These are phyloP conservation scores for Hypoxylon rickii DNA, from an alignment of 495 filamentous ascomycete genomes.

Conservation along the genomic window DNA sequence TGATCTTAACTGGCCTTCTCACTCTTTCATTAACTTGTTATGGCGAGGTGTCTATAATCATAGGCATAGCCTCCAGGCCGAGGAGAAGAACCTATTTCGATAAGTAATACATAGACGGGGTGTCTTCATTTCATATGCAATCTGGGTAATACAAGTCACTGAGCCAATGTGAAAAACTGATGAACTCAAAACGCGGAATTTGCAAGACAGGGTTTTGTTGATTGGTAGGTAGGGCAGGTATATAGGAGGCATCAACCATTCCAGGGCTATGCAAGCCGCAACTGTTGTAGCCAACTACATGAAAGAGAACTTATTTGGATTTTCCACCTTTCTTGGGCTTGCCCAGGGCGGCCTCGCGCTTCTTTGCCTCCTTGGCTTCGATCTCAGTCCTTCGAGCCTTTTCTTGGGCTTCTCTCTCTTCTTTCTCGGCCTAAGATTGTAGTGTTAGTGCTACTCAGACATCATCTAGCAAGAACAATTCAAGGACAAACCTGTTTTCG, in stretches of 20 bases:
- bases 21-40: too few species aligned
- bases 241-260: neutral
- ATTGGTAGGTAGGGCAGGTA: slow-evolving; percentile 7
- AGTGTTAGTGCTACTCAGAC: too few species aligned
- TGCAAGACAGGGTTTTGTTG: neutral
- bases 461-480: too few species aligned
- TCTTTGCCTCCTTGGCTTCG: slow-evolving; percentile 65
- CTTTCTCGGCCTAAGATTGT: slow-evolving; percentile 63
- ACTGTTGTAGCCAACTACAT: slow-evolving; percentile 10
- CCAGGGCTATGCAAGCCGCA: slow-evolving; percentile 10
- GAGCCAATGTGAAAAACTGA: too few species aligned
- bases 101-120: too few species aligned
- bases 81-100: too few species aligned
- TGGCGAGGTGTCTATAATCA: too few species aligned
- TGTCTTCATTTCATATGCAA: too few species aligned
- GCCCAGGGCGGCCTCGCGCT: slow-evolving; percentile 60
- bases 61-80: too few species aligned
- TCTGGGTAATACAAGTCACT: too few species aligned
- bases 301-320: slow-evolving; percentile 24
- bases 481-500: slow-evolving; percentile 59
- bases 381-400: slow-evolving; percentile 56
- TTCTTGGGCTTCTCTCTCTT: slow-evolving; percentile 68
- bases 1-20: too few species aligned
- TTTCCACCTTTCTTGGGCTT: slow-evolving; percentile 46
- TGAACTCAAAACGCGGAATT: too few species aligned